phyloP scores from a whole-genome alignment of 768 basidiomycete species.

The Amanita thiersii region DNA sequence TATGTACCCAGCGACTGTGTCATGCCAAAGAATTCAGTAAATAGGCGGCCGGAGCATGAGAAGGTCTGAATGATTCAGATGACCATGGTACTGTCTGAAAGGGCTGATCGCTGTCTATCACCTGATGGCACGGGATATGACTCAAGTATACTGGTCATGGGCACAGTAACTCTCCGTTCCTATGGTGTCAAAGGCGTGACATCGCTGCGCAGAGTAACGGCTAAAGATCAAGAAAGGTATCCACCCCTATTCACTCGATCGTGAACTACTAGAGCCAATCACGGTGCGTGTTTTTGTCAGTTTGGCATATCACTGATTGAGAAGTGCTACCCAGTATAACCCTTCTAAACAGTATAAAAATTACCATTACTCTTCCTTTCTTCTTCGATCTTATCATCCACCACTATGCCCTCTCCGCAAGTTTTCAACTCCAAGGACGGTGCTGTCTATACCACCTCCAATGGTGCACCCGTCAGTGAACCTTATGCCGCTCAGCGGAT shows the following conservation, averaged over 20 bases:
- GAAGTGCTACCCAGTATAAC: constrained; percentile 1
- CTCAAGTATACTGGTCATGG: too few species aligned
- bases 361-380: constrained; percentile 10
- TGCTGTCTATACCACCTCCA: constrained; percentile 78
- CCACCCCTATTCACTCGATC: background rate
- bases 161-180: too few species aligned
- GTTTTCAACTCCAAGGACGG: constrained; percentile 46
- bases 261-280: background rate
- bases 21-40: constrained; percentile 13
- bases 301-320: background rate
- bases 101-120: too few species aligned
- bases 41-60: background rate
- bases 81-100: too few species aligned
- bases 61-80: background rate
- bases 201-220: background rate
- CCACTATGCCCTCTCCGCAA: constrained; percentile 56
- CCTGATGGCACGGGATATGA: too few species aligned
- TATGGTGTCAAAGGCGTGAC: background rate
- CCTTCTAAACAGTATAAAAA: background rate
- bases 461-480: constrained; percentile 66
- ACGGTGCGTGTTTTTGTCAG: background rate
- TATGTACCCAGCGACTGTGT: too few species aligned
- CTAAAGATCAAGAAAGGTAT: background rate
- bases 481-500: constrained; percentile 77
- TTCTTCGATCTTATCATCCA: constrained; percentile 11